Evolutionary conservation across 441 rosid genomes (phyloP).

Genomic region (Gossypium davidsonii): DNA sequence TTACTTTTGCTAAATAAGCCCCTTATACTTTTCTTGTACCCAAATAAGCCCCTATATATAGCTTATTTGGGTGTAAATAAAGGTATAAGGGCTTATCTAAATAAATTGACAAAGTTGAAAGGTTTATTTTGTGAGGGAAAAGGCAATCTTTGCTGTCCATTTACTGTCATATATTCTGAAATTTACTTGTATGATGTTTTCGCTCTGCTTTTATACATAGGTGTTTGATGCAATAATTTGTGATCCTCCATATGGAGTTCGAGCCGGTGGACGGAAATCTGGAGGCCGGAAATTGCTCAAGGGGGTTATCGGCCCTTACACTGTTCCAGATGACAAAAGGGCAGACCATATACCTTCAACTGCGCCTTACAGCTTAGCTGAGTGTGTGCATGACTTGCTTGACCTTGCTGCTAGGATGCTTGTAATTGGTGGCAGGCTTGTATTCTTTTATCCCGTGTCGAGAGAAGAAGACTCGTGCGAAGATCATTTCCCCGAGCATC

Average conservation of each 20-base stretch:
- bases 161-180: not conserved
- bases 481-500: conserved; percentile 63
- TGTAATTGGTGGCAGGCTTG: conserved; percentile 84
- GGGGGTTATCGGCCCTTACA: conserved; percentile 79
- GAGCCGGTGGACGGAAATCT: conserved; percentile 94
- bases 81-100: no score
- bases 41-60: no score
- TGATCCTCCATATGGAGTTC: conserved; percentile 95
- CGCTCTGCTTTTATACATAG: conserved; percentile 26
- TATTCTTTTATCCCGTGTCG: conserved; percentile 74
- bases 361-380: conserved; percentile 73
- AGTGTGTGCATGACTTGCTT: conserved; percentile 88
- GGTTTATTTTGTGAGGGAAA: not conserved
- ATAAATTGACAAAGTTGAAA: no score
- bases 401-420: conserved; percentile 85
- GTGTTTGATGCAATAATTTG: conserved; percentile 86
- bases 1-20: no score
- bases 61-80: no score
- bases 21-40: no score
- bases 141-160: not conserved
- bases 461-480: conserved; percentile 52
- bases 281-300: conserved; percentile 89
- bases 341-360: conserved; percentile 89
- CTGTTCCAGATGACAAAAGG: conserved; percentile 85
- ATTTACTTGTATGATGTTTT: not conserved